Evolutionary conservation across 2,329 filamentous ascomycete species (phyloP), one percentile per base, ranked within the genome.

Genomic region (Fusarium pilosicola): DNA sequence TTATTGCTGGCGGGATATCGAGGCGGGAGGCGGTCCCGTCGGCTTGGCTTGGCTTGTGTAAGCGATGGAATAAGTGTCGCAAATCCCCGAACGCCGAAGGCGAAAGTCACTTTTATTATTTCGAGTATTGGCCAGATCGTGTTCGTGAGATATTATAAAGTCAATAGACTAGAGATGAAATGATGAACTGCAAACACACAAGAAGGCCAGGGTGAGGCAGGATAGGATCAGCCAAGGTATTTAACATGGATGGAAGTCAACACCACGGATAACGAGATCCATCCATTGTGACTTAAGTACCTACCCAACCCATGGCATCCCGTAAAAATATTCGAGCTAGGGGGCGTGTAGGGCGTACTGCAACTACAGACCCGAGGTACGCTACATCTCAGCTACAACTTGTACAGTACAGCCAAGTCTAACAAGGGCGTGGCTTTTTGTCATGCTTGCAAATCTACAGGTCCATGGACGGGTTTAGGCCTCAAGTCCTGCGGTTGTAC

Each of bases 401-500:
- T 48, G 45, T 44, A 32, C 54, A 64, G 55, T 26, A 44, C 62
- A 36, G 30, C 26, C 59, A 28, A 58, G 57, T 66, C n/a, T 44
- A 59, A 39, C 70, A 74, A 74, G 71, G 71, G 71, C 71, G 71
- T 74, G 63, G 39, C 36, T 51, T 55, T 73, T 71, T 74, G 76
- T 76, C 76, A 77, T 77, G 76, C 73, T 77, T 77, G 73, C 70
- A 77, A 77, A 77, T 76, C 72, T 77, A 67, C 73, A 66, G 74
- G 51, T 46, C 39, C n/a, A 58, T 41, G 39, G 42, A 44, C 51
- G 48, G 58, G 32, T 56, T 51, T 63, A 68, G 44, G 41, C 68
- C 54, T 28, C 55, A 30, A 48, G 45, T 28, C 42, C 30, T 41
- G 63, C 22, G 34, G 44, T 38, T 44, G 54, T 44, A 64, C 39